Evolutionary conservation across 1,139 yeast species (phyloP).

Genomic region (Meyerozyma sp.): DNA sequence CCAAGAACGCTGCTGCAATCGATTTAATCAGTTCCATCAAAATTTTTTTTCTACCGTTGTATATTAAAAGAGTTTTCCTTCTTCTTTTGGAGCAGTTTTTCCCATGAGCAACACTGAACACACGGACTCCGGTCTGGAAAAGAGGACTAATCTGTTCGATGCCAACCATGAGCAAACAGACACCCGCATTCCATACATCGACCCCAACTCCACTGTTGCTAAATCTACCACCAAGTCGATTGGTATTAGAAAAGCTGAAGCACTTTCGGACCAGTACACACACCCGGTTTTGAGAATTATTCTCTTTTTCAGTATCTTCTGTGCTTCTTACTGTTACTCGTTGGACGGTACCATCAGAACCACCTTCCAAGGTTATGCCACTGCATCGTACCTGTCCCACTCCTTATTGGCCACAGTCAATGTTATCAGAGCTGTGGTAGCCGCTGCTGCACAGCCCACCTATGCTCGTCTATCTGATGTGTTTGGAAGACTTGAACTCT

Average conservation of each 20-base stretch:
- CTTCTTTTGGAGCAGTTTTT: background rate
- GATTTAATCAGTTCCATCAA: background rate
- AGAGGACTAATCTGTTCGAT: background rate
- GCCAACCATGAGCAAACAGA: background rate
- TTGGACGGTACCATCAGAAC: conserved; percentile 53
- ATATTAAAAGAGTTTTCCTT: background rate
- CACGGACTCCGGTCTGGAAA: background rate
- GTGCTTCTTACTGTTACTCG: conserved; percentile 64
- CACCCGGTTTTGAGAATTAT: conserved; percentile 19
- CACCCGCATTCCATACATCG: background rate
- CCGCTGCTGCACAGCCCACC: conserved; percentile 18
- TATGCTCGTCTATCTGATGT: conserved; percentile 18
- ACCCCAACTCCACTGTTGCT: background rate
- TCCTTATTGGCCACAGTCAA: conserved; percentile 16
- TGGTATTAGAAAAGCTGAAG: conserved; percentile 38
- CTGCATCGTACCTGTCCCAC: conserved; percentile 12
- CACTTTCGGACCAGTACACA: conserved; percentile 30
- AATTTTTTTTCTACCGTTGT: background rate
- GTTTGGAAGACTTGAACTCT: conserved; percentile 18
- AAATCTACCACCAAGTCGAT: conserved; percentile 16
- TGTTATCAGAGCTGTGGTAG: conserved; percentile 17
- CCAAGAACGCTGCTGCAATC: background rate
- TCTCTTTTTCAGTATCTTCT: conserved; percentile 48
- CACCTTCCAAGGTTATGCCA: conserved; percentile 34
- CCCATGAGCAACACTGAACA: background rate